A percentile compares a stretch with the other conserved stretches of the same genome.
These are phyloP conservation scores for Cladosporium phlei DNA, from an alignment of 2,329 filamentous ascomycete genomes.

Conservation along the genomic window DNA sequence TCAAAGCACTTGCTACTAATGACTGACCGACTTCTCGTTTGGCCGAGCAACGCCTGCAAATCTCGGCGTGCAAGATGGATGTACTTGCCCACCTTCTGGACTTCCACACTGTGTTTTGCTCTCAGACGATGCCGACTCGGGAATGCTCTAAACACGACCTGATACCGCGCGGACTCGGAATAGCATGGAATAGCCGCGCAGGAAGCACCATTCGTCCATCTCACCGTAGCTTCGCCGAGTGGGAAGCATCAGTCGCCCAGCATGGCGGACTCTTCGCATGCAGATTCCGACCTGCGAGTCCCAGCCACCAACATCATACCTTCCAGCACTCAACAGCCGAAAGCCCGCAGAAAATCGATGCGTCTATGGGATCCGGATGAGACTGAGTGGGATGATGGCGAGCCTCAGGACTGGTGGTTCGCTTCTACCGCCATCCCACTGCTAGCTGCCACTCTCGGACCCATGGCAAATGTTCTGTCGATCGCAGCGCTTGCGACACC, in stretches of 20 bases:
- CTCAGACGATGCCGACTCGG: slow-evolving; percentile 9
- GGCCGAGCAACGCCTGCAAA: neutral
- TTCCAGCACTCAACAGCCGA: neutral
- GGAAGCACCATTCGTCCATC: neutral
- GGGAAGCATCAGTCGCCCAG: slow-evolving; percentile 3
- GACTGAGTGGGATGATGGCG: slow-evolving; percentile 30
- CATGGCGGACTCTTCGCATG: neutral
- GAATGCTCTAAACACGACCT: neutral
- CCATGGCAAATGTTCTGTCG: slow-evolving; percentile 80
- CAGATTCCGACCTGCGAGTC: neutral
- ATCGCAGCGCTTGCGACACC: slow-evolving; percentile 78
- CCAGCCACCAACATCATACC: slow-evolving; percentile 2
- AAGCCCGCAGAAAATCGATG: neutral
- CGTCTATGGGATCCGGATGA: slow-evolving; percentile 17
- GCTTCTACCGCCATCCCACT: slow-evolving; percentile 45
- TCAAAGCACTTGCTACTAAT: no score
- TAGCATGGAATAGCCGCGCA: neutral
- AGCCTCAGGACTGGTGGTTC: slow-evolving; percentile 34
- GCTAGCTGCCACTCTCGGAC: slow-evolving; percentile 76
- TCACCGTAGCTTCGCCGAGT: neutral
- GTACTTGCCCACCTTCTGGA: neutral
- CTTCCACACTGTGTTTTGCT: neutral
- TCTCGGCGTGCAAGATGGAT: neutral
- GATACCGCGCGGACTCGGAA: no score
- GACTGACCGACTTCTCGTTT: no score